Evolutionary conservation across 1,139 yeast genomes (phyloP).

Genomic region (Hemisphaericaspora xylofermentans): DNA sequence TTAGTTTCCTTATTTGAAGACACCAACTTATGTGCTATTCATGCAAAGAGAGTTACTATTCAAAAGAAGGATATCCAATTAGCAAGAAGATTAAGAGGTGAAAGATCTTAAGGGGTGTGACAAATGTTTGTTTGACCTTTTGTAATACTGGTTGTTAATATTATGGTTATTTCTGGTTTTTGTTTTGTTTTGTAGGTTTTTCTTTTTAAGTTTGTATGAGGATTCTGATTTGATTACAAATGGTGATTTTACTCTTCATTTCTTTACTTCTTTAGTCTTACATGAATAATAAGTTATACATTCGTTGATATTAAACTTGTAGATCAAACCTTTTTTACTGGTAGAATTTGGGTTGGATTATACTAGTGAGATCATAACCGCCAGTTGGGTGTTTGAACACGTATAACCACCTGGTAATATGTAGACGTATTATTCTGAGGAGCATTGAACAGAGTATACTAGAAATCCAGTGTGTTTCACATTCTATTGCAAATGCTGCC

Average conservation of each 20-base stretch:
- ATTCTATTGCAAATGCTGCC: too few species aligned
- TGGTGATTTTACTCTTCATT: background rate
- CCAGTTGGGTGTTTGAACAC: too few species aligned
- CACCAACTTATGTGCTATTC: constrained; percentile 54
- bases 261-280: background rate
- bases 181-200: background rate
- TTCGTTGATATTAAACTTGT: too few species aligned
- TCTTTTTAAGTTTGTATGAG: background rate
- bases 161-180: constrained; percentile 1
- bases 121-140: background rate
- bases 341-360: too few species aligned
- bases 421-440: too few species aligned
- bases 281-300: background rate
- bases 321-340: too few species aligned
- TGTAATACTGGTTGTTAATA: background rate
- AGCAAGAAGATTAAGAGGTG: constrained; percentile 57
- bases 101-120: constrained; percentile 36
- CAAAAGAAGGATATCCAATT: constrained; percentile 55
- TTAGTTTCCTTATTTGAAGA: constrained; percentile 52
- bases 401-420: too few species aligned
- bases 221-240: background rate
- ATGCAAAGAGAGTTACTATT: constrained; percentile 54
- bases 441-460: too few species aligned
- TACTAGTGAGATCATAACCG: too few species aligned
- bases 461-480: too few species aligned